phyloP scores from a whole-genome alignment of 2,329 filamentous ascomycete species.

The Aspergillus sp. region DNA sequence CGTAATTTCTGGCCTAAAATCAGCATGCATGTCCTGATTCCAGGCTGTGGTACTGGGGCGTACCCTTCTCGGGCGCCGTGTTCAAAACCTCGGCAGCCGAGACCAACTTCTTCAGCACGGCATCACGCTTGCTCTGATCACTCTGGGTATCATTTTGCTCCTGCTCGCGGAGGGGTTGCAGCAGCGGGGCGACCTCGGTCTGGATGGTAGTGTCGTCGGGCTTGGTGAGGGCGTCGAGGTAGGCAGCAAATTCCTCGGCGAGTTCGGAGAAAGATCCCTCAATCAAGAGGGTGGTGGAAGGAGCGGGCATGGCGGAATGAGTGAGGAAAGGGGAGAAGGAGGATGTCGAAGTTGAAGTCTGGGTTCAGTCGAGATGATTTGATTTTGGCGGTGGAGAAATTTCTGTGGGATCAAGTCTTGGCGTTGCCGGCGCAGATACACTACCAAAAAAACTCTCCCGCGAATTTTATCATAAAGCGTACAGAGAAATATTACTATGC shows the following conservation, averaged over 20 bases:
- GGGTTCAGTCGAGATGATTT: conserved; percentile 17
- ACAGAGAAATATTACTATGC: conserved; percentile 1
- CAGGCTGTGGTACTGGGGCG: conserved; percentile 6
- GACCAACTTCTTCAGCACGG: conserved; percentile 86
- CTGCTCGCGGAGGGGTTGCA: conserved; percentile 57
- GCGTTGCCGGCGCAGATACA: conserved; percentile 19
- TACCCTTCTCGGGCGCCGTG: conserved; percentile 82
- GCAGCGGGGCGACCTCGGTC: conserved; percentile 67
- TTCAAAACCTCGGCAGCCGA: conserved; percentile 75
- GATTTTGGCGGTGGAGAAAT: conserved; percentile 40
- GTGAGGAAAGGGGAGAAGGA: conserved; percentile 10
- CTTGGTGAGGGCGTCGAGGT: conserved; percentile 80
- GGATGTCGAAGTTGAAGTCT: conserved; percentile 7
- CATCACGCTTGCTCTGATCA: conserved; percentile 67
- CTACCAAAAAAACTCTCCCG: not conserved
- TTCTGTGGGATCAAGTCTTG: conserved; percentile 44
- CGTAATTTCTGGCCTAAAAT: conserved; percentile 69
- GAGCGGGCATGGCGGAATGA: conserved; percentile 53
- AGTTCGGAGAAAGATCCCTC: conserved; percentile 94
- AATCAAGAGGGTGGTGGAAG: conserved; percentile 66
- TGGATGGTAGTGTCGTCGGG: conserved; percentile 58
- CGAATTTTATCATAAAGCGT: not conserved
- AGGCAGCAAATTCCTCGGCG: conserved; percentile 89
- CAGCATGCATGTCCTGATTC: conserved; percentile 5
- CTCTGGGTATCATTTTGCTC: conserved; percentile 54